Base-by-base conservation (phyloP, 2,329 filamentous ascomycete species). In the Raffaelea deltoideospora region DNA sequence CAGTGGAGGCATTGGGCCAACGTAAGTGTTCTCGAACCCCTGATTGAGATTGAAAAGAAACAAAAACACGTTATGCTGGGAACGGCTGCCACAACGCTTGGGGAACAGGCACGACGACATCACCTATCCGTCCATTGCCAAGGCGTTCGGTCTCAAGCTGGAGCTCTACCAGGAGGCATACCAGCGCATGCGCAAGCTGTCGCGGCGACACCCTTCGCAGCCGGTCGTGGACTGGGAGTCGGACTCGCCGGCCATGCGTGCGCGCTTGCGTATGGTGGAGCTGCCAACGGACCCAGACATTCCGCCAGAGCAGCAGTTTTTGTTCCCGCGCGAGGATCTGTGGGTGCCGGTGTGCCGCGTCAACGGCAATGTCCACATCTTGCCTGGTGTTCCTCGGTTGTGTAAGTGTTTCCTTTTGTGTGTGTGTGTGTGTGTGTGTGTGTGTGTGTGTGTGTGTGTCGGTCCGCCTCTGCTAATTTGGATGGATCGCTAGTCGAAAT, bases 291-390 rank as follows among this genome's bases (percentile, higher is more conserved):
- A 95, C 52, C 66, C 75, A 33, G 61, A 61, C 5, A 61, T 76
- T 15, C 65, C 79, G 7, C 57, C 77, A 18, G 65, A 72, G 33
- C 70, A 80, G 31, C 86, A 95, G 53, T 77, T 79, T 15, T 48
- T 94, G 20, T 95, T 93, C 53, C 73, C 82, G 2, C 65, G 69
- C 10, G 79, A 92, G 2, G 76, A 86, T 36, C 63, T 93, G 18
- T 96, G 90, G 90, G 87, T 96, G 28, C 90, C 90, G 0, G 71
- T 96, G 34, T 69, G 73, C 15, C 77, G 92, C 5, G 84, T 94
- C 14, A 95, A 95, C 51, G 83, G 83, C 35, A 98, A 98, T 51
- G 63, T 96, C 5, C 84, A 96, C 56, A 90, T 96, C 42, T 64
- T 96, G 3, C 90, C 90, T 0, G 90, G 90, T 1, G 80, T 96